A percentile compares a stretch with the other conserved stretches of the same genome.
phyloP scores from a whole-genome alignment of 1,284 basidiomycete species.

The Sutorius eximius region DNA sequence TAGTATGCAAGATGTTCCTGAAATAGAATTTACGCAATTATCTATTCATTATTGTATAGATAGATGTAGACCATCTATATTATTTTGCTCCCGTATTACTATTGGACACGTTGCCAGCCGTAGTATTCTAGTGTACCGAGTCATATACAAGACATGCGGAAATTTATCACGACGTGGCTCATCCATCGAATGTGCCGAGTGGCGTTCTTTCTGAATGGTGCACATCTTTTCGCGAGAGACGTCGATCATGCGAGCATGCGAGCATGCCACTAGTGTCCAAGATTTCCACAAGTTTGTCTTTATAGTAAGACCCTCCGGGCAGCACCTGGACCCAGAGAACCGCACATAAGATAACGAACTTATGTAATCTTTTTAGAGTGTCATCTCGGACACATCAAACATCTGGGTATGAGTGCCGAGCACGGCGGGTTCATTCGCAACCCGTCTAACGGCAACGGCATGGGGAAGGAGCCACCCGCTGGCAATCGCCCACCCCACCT shows the following conservation, averaged over 20 bases:
- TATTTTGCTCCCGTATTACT: not conserved
- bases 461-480: not conserved
- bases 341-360: too few relatives aligned
- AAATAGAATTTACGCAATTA: not conserved
- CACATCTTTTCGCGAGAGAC: too few relatives aligned
- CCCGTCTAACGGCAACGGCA: slow-evolving; percentile 37
- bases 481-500: too few relatives aligned
- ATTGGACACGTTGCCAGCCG: not conserved
- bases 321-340: slow-evolving; percentile 76
- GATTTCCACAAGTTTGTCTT: too few relatives aligned
- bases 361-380: slow-evolving; percentile 87
- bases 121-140: not conserved
- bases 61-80: not conserved
- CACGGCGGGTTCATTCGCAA: slow-evolving; percentile 92
- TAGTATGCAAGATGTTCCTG: not conserved
- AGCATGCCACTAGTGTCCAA: too few relatives aligned
- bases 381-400: slow-evolving; percentile 84
- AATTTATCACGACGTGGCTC: not conserved
- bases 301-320: too few relatives aligned
- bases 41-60: not conserved
- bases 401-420: slow-evolving; percentile 92
- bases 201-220: too few relatives aligned
- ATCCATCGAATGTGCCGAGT: too few relatives aligned
- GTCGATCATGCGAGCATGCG: too few relatives aligned
- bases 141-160: not conserved